Evolutionary conservation across 2,329 filamentous ascomycete species (phyloP).

Genomic region (Fusarium duplospermum): DNA sequence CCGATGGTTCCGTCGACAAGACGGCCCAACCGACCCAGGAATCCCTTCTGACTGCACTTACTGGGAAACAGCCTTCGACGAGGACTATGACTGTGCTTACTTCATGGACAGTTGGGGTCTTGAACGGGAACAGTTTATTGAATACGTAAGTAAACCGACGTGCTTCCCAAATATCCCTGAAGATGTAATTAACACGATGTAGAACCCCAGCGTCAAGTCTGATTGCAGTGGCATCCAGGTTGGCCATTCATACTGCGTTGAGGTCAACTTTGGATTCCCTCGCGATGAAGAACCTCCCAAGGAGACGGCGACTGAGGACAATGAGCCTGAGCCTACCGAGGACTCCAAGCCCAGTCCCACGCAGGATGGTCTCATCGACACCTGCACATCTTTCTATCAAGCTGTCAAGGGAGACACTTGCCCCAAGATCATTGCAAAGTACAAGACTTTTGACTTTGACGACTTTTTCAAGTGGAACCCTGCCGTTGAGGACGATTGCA

Average conservation of each 20-base stretch:
- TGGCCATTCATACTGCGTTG: neutral
- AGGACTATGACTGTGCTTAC: too few species aligned
- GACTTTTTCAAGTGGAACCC: constrained; percentile 8
- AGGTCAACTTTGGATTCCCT: neutral
- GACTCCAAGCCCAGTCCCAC: neutral
- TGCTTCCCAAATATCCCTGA: too few species aligned
- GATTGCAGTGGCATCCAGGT: neutral
- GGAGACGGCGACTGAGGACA: neutral
- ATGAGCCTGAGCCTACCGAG: neutral
- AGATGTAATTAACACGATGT: too few species aligned
- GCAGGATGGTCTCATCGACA: neutral
- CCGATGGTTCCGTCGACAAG: too few species aligned
- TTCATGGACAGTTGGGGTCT: too few species aligned
- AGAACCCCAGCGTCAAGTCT: neutral
- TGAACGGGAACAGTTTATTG: too few species aligned
- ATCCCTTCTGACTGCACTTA: too few species aligned
- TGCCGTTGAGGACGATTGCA: neutral
- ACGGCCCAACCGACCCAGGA: too few species aligned
- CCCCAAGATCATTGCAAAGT: neutral
- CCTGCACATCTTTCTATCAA: constrained; percentile 11
- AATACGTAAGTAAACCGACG: too few species aligned
- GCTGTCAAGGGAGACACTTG: constrained; percentile 25
- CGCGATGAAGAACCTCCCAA: neutral
- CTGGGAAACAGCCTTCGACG: too few species aligned
- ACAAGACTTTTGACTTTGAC: neutral